Conservation (phyloP, 169 alveolate species). For the Hammondia hammondi region DNA sequence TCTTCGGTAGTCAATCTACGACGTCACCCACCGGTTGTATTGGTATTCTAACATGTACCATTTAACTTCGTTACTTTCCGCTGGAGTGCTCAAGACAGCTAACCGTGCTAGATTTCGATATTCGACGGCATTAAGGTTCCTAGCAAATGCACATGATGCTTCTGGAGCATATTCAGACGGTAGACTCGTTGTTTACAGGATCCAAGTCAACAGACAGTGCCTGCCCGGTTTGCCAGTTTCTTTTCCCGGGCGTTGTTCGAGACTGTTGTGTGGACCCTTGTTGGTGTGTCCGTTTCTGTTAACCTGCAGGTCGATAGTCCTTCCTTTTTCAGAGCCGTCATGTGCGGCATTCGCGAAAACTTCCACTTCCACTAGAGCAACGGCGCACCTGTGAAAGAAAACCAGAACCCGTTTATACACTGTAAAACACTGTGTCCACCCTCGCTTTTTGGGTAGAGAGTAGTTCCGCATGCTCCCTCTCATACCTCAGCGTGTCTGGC, state of each 20-base stretch:
- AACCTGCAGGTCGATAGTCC: neutral
- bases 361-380: neutral
- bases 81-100: too few species aligned
- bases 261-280: neutral
- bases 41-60: too few species aligned
- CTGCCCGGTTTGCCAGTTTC: neutral
- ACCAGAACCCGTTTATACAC: too few species aligned
- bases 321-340: slow-evolving; percentile 6
- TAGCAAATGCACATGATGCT: too few species aligned
- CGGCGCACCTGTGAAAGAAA: neutral
- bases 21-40: too few species aligned
- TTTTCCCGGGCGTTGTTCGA: neutral
- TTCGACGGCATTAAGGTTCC: too few species aligned
- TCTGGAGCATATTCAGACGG: too few species aligned
- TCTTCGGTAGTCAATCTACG: too few species aligned
- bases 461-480: neutral
- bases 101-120: too few species aligned
- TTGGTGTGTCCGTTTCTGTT: neutral
- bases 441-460: neutral
- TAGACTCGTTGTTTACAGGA: too few species aligned
- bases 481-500: neutral
- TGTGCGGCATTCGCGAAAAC: slow-evolving; percentile 19
- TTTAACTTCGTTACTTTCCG: too few species aligned
- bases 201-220: neutral
- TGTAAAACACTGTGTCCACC: too few species aligned